Base-by-base conservation (phyloP, 1,284 basidiomycete species). In the Cutaneotrichosporon spelunceum region DNA sequence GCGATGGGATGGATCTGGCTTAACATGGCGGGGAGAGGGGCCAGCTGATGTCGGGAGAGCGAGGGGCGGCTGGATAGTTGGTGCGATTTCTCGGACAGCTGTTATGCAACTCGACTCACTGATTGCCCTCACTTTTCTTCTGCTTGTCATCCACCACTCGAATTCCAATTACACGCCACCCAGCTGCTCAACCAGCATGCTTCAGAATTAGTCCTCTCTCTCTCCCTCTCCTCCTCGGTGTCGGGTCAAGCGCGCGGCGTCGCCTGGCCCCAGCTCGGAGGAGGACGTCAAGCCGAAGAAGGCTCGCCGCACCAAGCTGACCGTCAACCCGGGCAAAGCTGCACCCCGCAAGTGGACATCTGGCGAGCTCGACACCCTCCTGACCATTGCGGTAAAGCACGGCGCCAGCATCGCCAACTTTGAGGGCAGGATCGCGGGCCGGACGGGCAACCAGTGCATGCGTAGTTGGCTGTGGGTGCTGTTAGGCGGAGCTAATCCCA, bases 381-480 rank as follows among this genome's bases (percentile, higher is more conserved):
- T 62, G 44, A 49, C 50, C 26, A 53, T 53, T 21, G 56, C 53
- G 30, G 30, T 54, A 19, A 30, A 14, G 33, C 34, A 36, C 11
- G 56, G 50, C 14, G 33, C 56, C n/a, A 36, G 24, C 33, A 24
- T 36, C 14, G 42, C 50, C 33, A 56, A 19, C 42, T 66, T 60
- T 30, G 62, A 64, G 30, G 62, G 59, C 29, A 45, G 53, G 16
- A 42, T 66, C 10, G 36, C 34, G 10, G 59, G 62, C 11, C 59
- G 62, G 10, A 57, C 50, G 10, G 59, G 62, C 1, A 23, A 48
- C 21, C 59, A 61, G 36, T 58, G 56, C 45, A 27, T 58, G 26
- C 48, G 54, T 26, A 60, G 59, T 8, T 66, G 64, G 64, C 44
- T 36, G 58, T 66, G 53, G 52, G 58, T 58, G n/a, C 33, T 21